These are phyloP conservation scores for Cladobotryum mycophilum DNA, from an alignment of 2,329 filamentous ascomycete genomes.

Conservation along the genomic window DNA sequence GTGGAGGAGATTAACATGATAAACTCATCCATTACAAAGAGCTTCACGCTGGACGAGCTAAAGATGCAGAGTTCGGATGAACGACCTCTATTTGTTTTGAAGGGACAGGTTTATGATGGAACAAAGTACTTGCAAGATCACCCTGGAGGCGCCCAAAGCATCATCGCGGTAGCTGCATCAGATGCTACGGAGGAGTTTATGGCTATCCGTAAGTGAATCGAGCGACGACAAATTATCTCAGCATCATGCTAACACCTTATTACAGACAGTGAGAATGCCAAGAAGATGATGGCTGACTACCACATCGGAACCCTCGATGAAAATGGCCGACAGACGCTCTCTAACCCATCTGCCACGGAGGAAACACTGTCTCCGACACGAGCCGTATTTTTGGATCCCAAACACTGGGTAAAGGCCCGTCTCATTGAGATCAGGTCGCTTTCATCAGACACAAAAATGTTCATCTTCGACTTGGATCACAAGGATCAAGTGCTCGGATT, in stretches of 20 bases:
- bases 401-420: conserved; percentile 65
- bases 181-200: conserved; percentile 86
- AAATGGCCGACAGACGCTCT: conserved; percentile 47
- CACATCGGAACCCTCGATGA: conserved; percentile 74
- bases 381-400: conserved; percentile 62
- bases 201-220: conserved; percentile 66
- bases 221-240: not conserved
- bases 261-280: conserved; percentile 85
- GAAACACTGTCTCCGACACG: conserved; percentile 35
- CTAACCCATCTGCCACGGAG: conserved; percentile 27
- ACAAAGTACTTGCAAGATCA: conserved; percentile 74
- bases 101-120: conserved; percentile 85
- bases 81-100: conserved; percentile 80
- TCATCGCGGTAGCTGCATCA: conserved; percentile 72
- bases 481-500: conserved; percentile 64
- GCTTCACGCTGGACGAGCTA: conserved; percentile 66
- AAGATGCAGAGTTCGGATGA: conserved; percentile 58
- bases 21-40: conserved; percentile 55
- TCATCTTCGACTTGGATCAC: conserved; percentile 73
- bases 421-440: conserved; percentile 63
- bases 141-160: conserved; percentile 80
- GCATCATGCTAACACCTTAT: conserved; percentile 20
- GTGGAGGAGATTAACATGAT: conserved; percentile 70
- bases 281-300: conserved; percentile 79
- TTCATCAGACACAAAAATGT: conserved; percentile 74